Evolutionary conservation across 2,329 filamentous ascomycete species (phyloP).

Genomic region (Penicillium sp.): DNA sequence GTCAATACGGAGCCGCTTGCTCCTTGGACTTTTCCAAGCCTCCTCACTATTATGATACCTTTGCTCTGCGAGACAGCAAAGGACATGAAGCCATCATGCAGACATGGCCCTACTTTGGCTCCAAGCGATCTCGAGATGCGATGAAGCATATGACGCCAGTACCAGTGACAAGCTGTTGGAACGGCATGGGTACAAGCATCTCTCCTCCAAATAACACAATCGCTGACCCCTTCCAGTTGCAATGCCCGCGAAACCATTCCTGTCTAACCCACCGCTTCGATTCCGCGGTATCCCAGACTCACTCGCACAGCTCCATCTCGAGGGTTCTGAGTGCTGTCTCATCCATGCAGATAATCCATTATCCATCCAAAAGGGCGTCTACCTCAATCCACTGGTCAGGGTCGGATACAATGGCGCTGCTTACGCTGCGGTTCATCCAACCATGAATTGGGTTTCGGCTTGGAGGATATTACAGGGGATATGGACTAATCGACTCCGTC

Average conservation of each 20-base stretch:
- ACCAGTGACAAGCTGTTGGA: slow-evolving; percentile 68
- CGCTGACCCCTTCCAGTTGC: slow-evolving; percentile 22
- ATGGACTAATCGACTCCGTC: slow-evolving; percentile 60
- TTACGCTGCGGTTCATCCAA: slow-evolving; percentile 26
- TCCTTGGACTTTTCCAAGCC: slow-evolving; percentile 70
- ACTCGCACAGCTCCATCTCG: slow-evolving; percentile 57
- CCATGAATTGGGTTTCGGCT: slow-evolving; percentile 49
- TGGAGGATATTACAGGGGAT: slow-evolving; percentile 54
- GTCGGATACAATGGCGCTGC: slow-evolving; percentile 37
- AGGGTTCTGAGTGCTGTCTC: slow-evolving; percentile 78
- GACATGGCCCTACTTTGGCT: slow-evolving; percentile 66
- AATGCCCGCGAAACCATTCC: slow-evolving; percentile 27
- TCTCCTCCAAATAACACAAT: background rate
- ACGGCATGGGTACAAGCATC: slow-evolving; percentile 55
- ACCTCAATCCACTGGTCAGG: slow-evolving; percentile 43
- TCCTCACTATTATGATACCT: slow-evolving; percentile 72
- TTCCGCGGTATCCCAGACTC: slow-evolving; percentile 67
- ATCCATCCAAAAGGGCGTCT: slow-evolving; percentile 33
- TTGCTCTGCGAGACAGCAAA: slow-evolving; percentile 68
- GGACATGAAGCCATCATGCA: slow-evolving; percentile 65
- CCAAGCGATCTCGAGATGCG: slow-evolving; percentile 52
- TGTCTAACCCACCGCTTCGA: slow-evolving; percentile 44
- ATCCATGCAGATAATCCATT: slow-evolving; percentile 43
- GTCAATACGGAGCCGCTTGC: slow-evolving; percentile 67
- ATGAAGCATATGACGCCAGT: slow-evolving; percentile 56